These are phyloP conservation scores for Kodamaea laetipori DNA, from an alignment of 805 yeast genomes.

Conservation along the genomic window DNA sequence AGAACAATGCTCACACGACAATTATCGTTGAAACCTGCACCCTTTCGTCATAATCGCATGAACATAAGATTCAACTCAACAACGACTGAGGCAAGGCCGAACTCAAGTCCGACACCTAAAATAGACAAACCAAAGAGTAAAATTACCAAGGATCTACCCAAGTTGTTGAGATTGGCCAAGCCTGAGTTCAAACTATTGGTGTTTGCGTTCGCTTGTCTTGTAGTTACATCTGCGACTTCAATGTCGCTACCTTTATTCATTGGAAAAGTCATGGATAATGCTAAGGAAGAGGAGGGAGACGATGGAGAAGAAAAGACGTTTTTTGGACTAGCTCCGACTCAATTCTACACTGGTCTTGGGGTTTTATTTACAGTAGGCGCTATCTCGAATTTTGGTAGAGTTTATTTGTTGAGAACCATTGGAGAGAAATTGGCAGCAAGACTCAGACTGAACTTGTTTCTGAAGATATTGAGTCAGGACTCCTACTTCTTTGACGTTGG, in stretches of 20 bases:
- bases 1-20: background rate
- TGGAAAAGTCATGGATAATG: conserved; percentile 82
- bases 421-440: conserved; percentile 90
- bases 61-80: conserved; percentile 1
- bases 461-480: conserved; percentile 79
- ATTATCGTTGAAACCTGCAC: background rate
- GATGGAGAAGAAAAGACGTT: conserved; percentile 15
- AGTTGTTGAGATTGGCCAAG: conserved; percentile 22
- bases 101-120: background rate
- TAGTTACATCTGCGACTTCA: conserved; percentile 73
- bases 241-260: conserved; percentile 82
- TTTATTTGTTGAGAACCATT: conserved; percentile 69
- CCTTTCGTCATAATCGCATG: background rate
- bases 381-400: conserved; percentile 76
- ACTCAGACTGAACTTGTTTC: conserved; percentile 73
- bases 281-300: conserved; percentile 28
- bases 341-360: conserved; percentile 64
- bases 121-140: background rate
- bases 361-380: conserved; percentile 73
- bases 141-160: conserved; percentile 1
- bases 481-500: conserved; percentile 87
- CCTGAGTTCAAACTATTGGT: conserved; percentile 17
- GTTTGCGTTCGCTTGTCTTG: conserved; percentile 63
- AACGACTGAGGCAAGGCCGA: background rate
- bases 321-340: conserved; percentile 61